Conservation (phyloP, 805 yeast genomes). For the Babjeviella inositovora region DNA sequence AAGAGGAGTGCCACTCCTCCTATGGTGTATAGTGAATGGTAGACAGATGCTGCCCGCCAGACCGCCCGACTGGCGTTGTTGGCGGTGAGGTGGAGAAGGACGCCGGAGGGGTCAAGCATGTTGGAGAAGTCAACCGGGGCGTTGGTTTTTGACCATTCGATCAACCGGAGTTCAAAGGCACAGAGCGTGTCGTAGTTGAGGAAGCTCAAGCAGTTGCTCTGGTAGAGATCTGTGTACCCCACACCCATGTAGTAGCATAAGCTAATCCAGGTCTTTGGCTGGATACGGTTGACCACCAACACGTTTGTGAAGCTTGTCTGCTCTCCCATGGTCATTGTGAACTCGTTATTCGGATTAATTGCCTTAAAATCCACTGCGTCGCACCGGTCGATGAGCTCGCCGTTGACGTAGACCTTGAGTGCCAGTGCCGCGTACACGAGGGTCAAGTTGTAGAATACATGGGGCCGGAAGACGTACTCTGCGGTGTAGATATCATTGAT, state of each 20-base stretch:
- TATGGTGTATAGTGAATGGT: constrained; percentile 18
- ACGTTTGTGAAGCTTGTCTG: constrained; percentile 23
- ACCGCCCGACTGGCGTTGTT: no score
- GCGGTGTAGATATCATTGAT: no score
- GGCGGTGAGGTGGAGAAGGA: constrained; percentile 2
- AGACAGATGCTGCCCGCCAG: constrained; percentile 7
- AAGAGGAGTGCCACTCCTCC: constrained; percentile 37
- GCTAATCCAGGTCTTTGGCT: constrained; percentile 33
- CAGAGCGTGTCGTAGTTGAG: constrained; percentile 9
- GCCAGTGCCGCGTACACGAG: no score
- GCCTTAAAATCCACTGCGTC: no score
- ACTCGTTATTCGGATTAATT: no score
- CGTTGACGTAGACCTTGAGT: no score
- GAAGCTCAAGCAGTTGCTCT: constrained; percentile 13
- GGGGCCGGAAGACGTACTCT: no score
- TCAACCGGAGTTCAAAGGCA: constrained; percentile 9
- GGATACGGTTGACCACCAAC: constrained; percentile 15
- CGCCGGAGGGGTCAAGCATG: background rate
- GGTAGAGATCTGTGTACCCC: constrained; percentile 28
- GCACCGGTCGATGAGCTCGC: no score
- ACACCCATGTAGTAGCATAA: constrained; percentile 28
- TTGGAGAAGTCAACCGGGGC: background rate
- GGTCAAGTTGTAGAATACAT: no score
- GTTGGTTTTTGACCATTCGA: constrained; percentile 5
- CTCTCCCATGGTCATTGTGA: no score